Percentiles rank a stretch among this genome's conserved stretches.
phyloP scores from a whole-genome alignment of 768 basidiomycete species.

The Boletus pseudopeckii region DNA sequence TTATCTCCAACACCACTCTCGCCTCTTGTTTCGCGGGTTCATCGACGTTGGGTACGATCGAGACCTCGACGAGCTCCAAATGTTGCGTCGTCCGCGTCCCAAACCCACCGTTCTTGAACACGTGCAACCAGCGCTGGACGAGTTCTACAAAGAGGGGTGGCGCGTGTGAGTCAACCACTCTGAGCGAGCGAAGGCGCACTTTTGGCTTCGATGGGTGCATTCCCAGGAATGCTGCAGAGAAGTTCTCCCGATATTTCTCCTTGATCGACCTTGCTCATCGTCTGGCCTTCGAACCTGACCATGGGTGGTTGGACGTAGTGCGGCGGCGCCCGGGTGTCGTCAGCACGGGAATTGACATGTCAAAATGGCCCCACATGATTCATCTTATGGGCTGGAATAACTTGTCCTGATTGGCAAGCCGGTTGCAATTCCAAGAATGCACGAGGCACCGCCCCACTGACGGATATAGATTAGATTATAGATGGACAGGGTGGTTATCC shows the following conservation, averaged over 20 bases:
- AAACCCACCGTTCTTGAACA: slow-evolving; percentile 29
- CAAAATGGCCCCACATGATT: neutral
- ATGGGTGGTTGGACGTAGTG: neutral
- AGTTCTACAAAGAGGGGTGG: slow-evolving; percentile 23
- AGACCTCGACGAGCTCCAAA: slow-evolving; percentile 36
- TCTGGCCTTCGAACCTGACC: neutral
- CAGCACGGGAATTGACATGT: too few relatives aligned
- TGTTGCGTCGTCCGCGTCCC: slow-evolving; percentile 7
- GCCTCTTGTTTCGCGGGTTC: slow-evolving; percentile 36
- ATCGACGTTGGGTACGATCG: slow-evolving; percentile 35
- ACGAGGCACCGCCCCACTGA: neutral
- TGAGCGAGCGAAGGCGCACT: slow-evolving; percentile 9
- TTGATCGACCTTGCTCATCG: neutral
- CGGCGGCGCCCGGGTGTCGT: neutral
- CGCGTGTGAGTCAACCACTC: neutral
- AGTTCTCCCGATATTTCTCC: slow-evolving; percentile 1
- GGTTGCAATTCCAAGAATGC: neutral
- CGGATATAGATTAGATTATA: slow-evolving; percentile 11
- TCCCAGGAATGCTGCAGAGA: slow-evolving; percentile 12
- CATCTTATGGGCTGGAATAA: neutral
- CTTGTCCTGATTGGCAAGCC: neutral
- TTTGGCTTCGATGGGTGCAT: slow-evolving; percentile 20
- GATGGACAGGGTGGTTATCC: neutral
- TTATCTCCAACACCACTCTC: slow-evolving; percentile 39
- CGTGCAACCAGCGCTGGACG: slow-evolving; percentile 37